These are phyloP conservation scores for Parascedosporium putredinis DNA, from an alignment of 2,329 filamentous ascomycete species.

Conservation along the genomic window DNA sequence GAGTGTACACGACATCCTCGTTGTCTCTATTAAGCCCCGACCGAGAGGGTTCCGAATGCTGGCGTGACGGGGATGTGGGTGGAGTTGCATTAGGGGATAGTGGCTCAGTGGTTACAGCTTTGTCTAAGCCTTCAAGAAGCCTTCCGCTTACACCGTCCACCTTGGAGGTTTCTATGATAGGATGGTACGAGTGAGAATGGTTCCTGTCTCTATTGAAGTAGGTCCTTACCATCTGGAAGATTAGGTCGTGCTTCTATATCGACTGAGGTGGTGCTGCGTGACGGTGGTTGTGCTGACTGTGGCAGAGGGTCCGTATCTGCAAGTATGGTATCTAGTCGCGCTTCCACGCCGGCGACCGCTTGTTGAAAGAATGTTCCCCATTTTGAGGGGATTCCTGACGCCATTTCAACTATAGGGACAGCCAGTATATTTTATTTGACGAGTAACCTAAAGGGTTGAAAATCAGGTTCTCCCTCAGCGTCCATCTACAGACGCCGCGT, in stretches of 20 bases:
- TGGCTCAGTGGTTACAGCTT: conserved; percentile 65
- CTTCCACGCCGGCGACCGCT: conserved; percentile 89
- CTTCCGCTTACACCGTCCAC: conserved; percentile 62
- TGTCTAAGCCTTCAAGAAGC: conserved; percentile 79
- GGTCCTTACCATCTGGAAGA: too few species aligned
- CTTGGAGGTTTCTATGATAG: conserved; percentile 52
- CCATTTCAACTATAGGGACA: not conserved
- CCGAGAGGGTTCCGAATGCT: too few species aligned
- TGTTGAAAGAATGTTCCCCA: conserved; percentile 79
- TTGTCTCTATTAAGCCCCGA: too few species aligned
- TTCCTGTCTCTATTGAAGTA: too few species aligned
- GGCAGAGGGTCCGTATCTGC: conserved; percentile 57
- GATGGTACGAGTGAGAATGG: not conserved
- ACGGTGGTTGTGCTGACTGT: not conserved
- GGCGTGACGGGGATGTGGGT: too few species aligned
- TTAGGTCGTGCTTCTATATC: too few species aligned
- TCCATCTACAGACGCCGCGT: too few species aligned
- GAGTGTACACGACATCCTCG: too few species aligned
- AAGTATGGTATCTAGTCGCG: conserved; percentile 81
- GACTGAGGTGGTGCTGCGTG: not conserved
- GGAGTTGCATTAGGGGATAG: conserved; percentile 5
- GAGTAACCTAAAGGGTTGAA: too few species aligned
- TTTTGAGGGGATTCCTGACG: conserved; percentile 15
- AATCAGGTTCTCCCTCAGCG: too few species aligned
- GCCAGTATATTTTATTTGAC: not conserved